Percentiles rank a stretch among this genome's conserved stretches.
Evolutionary conservation across 306 rosid genomes (phyloP).

Genomic region (Argentina anserina): DNA sequence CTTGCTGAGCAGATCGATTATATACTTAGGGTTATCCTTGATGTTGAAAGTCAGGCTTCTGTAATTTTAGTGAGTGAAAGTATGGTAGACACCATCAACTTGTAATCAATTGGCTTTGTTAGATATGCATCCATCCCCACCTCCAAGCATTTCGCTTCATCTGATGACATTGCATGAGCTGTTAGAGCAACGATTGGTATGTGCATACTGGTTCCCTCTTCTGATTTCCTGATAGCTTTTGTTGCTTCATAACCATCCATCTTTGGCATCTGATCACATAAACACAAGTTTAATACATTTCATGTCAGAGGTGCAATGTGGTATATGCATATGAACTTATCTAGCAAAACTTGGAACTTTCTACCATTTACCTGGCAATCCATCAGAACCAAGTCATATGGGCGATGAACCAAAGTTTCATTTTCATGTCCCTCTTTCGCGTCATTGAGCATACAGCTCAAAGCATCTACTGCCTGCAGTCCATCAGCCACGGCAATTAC

Average conservation of each 20-base stretch:
- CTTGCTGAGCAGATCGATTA: background rate
- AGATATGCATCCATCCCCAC: conserved; percentile 99
- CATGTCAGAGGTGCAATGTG: background rate
- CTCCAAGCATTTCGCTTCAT: conserved; percentile 95
- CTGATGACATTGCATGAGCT: conserved; percentile 98
- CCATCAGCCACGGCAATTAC: conserved; percentile 91
- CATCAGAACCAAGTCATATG: conserved; percentile 87
- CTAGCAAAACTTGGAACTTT: conserved; percentile 1
- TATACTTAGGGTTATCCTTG: background rate
- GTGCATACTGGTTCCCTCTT: conserved; percentile 61
- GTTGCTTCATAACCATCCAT: conserved; percentile 99
- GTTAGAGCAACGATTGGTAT: conserved; percentile 93
- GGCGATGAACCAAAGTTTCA: conserved; percentile 33
- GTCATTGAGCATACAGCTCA: conserved; percentile 39
- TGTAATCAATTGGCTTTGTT: conserved; percentile 95
- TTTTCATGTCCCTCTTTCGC: conserved; percentile 42
- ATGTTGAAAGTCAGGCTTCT: conserved; percentile 17
- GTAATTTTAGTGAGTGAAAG: conserved; percentile 71
- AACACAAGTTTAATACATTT: conserved; percentile 9
- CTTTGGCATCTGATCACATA: conserved; percentile 81
- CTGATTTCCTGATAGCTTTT: conserved; percentile 84
- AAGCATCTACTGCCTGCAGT: conserved; percentile 86
- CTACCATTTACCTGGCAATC: conserved; percentile 81
- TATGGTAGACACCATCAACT: conserved; percentile 92
- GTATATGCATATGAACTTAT: background rate